Conservation (phyloP, 495 filamentous ascomycete species). For the Penicillium parvum region DNA sequence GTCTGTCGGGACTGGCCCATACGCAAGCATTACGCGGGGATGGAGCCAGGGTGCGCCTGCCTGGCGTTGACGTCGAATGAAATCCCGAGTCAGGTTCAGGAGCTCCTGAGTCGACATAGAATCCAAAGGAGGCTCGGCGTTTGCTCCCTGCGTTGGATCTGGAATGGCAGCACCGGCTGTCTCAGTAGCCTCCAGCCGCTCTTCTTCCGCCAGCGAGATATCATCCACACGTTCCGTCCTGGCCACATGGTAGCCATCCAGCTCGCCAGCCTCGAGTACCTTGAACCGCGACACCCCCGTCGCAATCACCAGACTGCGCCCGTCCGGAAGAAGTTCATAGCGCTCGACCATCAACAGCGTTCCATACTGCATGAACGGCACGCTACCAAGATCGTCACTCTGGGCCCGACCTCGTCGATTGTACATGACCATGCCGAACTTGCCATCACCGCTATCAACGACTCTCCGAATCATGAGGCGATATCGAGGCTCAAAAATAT, state of each 20-base stretch:
- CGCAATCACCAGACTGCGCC: slow-evolving; percentile 73
- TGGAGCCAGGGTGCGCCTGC: slow-evolving; percentile 70
- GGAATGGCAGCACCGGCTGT: slow-evolving; percentile 27
- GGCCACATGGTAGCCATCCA: slow-evolving; percentile 76
- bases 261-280: slow-evolving; percentile 54
- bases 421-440: slow-evolving; percentile 81
- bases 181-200: slow-evolving; percentile 64
- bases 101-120: slow-evolving; percentile 66
- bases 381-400: slow-evolving; percentile 50
- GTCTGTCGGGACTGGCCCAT: slow-evolving; percentile 71
- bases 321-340: slow-evolving; percentile 69
- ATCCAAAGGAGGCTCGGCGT: slow-evolving; percentile 41
- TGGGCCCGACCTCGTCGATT: slow-evolving; percentile 53
- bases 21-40: slow-evolving; percentile 62
- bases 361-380: slow-evolving; percentile 67
- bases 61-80: slow-evolving; percentile 61
- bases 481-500: slow-evolving; percentile 90
- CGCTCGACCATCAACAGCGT: slow-evolving; percentile 71
- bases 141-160: slow-evolving; percentile 13
- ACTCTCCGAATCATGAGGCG: slow-evolving; percentile 81
- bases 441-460: slow-evolving; percentile 60
- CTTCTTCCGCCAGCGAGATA: slow-evolving; percentile 75
- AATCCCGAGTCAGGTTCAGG: slow-evolving; percentile 57
- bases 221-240: slow-evolving; percentile 72
- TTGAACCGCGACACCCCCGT: slow-evolving; percentile 71